phyloP scores from a whole-genome alignment of 352 stramenopile species.

The Phytophthora ohioensis region DNA sequence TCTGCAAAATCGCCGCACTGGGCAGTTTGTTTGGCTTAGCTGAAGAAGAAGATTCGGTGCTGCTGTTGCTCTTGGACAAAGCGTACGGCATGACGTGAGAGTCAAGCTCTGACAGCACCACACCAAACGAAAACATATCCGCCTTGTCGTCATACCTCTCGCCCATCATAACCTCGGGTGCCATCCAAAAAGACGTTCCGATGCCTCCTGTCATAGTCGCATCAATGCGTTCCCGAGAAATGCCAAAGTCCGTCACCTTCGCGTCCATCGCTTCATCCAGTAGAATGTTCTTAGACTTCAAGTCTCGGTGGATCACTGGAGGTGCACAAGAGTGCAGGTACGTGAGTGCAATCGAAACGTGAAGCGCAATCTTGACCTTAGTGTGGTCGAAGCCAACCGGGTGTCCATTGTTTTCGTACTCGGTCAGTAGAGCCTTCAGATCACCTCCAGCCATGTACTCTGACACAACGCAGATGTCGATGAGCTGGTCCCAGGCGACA shows the following conservation, averaged over 20 bases:
- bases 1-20: constrained; percentile 55
- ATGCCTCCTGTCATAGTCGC: constrained; percentile 50
- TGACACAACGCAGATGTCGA: constrained; percentile 49
- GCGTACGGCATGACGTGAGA: constrained; percentile 42
- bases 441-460: constrained; percentile 62
- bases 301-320: constrained; percentile 52
- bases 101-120: constrained; percentile 53
- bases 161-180: constrained; percentile 53
- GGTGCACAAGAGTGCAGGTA: constrained; percentile 54
- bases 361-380: constrained; percentile 46
- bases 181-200: constrained; percentile 59
- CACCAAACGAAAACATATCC: constrained; percentile 61
- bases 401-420: constrained; percentile 33
- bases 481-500: constrained; percentile 52
- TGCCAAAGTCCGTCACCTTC: constrained; percentile 51
- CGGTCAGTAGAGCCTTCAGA: constrained; percentile 41
- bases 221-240: constrained; percentile 46
- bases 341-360: constrained; percentile 43
- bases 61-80: constrained; percentile 30
- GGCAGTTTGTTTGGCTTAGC: constrained; percentile 30
- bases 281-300: constrained; percentile 55
- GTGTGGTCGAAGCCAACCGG: constrained; percentile 38
- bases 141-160: constrained; percentile 54
- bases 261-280: constrained; percentile 41
- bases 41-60: constrained; percentile 16